Conservation (phyloP, 2,329 filamentous ascomycete species). For the Monilinia fructigena region DNA sequence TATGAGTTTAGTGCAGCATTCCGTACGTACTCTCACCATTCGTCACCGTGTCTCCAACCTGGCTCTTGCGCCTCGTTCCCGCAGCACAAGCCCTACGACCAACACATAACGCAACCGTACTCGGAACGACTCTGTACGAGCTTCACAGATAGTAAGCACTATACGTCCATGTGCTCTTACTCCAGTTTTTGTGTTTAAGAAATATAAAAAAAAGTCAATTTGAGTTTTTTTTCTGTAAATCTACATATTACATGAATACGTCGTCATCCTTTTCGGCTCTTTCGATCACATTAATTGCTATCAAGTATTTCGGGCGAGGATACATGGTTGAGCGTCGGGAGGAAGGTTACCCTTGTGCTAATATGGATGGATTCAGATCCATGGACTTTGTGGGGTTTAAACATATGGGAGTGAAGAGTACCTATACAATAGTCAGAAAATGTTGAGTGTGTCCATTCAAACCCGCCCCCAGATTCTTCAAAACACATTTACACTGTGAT, state of each 20-base stretch:
- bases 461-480: not conserved
- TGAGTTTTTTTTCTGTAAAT: not conserved
- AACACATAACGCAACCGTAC: not conserved
- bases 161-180: conserved; percentile 7
- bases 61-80: conserved; percentile 9
- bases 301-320: not conserved
- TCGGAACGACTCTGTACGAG: not conserved
- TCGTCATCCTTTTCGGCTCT: conserved; percentile 1
- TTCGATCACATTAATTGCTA: conserved; percentile 11
- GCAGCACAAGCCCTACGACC: conserved; percentile 21
- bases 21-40: not conserved
- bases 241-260: not conserved
- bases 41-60: not conserved
- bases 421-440: too few relatives aligned
- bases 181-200: not conserved
- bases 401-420: not conserved
- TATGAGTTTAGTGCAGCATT: not conserved
- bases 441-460: not conserved
- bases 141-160: conserved; percentile 18
- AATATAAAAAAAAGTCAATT: not conserved
- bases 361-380: not conserved
- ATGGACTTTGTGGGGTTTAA: conserved; percentile 13
- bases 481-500: too few relatives aligned
- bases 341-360: not conserved
- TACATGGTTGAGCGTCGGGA: not conserved